Evolutionary conservation across 164 flowering plant genomes (phyloP), one percentile per base, ranked within the genome.

Genomic region (Liquidambar formosana): DNA sequence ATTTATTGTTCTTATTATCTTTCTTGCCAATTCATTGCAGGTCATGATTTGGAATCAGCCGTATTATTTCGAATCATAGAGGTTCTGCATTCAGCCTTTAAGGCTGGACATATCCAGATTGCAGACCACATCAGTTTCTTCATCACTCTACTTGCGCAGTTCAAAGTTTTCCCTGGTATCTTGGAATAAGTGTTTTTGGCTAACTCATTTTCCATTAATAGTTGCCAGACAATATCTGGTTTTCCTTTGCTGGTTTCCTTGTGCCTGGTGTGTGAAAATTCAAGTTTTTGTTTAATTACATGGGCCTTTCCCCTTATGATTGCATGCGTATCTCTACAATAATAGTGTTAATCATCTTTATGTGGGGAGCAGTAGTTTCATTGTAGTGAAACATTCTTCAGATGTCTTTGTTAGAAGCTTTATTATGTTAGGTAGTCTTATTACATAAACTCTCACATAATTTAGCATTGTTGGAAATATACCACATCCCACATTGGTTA

Each of bases 111-210:
- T 77, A 75, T 92, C 68, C 74, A 72, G 69, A 81, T 84, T 64
- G 80, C 82, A 18, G 92, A 92, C 49, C 77, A 85, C 59, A 73
- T 87, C 66, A 90, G 97, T 76, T 89, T 92, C 80, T 74, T 87
- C 65, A 71, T 86, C 71, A 92, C 96, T 63, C 70, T 94, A 60
- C 75, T 92, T 18, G 76, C 88, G 18, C 76, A 81, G 19, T 87
- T 80, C 68, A 79, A 69, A 81, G 90, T 89, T 71, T 65, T 33
- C 66, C 85, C 86, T 68, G 91, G 93, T 85, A 81, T 26, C 10
- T 33, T 33, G 41, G 41, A 33, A 33, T 33, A 33, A 2, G n/a
- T 65, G 38, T 28, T 18, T 8, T n/a, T 10, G 21, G 64, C 46
- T 16, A 21, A 64, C 21, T 57, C 33, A 58, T 25, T 53, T 68